A percentile compares a stretch with the other conserved stretches of the same genome.
Evolutionary conservation across 495 filamentous ascomycete genomes (phyloP).

Genomic region (Zalerion maritima): DNA sequence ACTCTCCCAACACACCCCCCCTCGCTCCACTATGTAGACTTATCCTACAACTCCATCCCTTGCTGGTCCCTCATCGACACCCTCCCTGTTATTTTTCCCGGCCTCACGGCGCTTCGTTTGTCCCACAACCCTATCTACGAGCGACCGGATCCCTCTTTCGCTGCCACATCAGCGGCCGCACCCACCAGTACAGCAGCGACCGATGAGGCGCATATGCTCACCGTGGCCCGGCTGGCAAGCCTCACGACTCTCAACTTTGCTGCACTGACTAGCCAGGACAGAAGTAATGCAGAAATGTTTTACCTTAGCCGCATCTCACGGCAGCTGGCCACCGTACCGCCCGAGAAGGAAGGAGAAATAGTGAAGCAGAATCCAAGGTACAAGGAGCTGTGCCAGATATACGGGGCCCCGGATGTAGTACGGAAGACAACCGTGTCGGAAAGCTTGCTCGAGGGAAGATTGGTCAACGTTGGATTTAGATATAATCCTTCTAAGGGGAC

Average conservation of each 20-base stretch:
- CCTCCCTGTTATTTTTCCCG: slow-evolving; percentile 50
- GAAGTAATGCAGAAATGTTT: slow-evolving; percentile 79
- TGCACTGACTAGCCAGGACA: slow-evolving; percentile 52
- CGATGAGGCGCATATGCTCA: slow-evolving; percentile 78
- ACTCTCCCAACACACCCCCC: slow-evolving; percentile 14
- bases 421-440: slow-evolving; percentile 41
- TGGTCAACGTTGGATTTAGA: slow-evolving; percentile 50
- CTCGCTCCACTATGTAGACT: slow-evolving; percentile 50
- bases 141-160: slow-evolving; percentile 29
- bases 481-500: slow-evolving; percentile 16
- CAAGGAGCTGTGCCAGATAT: slow-evolving; percentile 51
- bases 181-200: slow-evolving; percentile 32
- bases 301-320: slow-evolving; percentile 71
- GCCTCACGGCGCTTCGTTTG: slow-evolving; percentile 56
- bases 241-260: slow-evolving; percentile 67
- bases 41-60: slow-evolving; percentile 65
- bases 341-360: slow-evolving; percentile 36
- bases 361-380: slow-evolving; percentile 54
- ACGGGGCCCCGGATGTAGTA: slow-evolving; percentile 49
- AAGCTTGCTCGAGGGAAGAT: slow-evolving; percentile 55
- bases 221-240: slow-evolving; percentile 55
- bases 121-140: slow-evolving; percentile 74
- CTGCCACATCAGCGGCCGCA: slow-evolving; percentile 18
- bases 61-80: slow-evolving; percentile 57
- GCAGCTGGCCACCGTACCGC: slow-evolving; percentile 47